Evolutionary conservation across 2,329 filamentous ascomycete species (phyloP).

Genomic region (Colletotrichum zoysiae): DNA sequence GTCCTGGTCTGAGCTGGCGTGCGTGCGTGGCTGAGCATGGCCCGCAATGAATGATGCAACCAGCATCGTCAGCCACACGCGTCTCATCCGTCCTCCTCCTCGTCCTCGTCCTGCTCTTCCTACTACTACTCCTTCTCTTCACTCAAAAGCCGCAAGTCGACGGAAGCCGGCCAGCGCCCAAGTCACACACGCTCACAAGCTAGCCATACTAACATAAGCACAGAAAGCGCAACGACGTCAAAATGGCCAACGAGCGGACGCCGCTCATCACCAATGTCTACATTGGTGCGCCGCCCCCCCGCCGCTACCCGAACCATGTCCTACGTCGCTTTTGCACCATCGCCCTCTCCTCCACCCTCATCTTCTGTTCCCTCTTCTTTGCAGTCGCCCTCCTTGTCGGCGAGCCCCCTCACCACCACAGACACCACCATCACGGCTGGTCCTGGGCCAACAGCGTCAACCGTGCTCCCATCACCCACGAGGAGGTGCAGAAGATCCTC

Average conservation of each 20-base stretch:
- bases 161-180: not conserved
- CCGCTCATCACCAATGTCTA: slow-evolving; percentile 75
- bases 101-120: not conserved
- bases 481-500: slow-evolving; percentile 68
- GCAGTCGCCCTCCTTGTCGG: slow-evolving; percentile 58
- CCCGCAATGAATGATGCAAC: slow-evolving; percentile 41
- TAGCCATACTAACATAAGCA: slow-evolving; percentile 18
- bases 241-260: slow-evolving; percentile 68
- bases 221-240: slow-evolving; percentile 44
- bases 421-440: slow-evolving; percentile 48
- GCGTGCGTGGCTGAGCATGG: slow-evolving; percentile 35
- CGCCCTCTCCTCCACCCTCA: slow-evolving; percentile 66
- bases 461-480: slow-evolving; percentile 52
- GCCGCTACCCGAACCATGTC: slow-evolving; percentile 70
- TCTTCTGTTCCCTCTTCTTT: slow-evolving; percentile 64
- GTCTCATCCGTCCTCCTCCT: slow-evolving; percentile 22
- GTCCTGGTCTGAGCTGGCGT: slow-evolving; percentile 25
- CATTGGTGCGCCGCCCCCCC: slow-evolving; percentile 64
- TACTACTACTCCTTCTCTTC: slow-evolving; percentile 9
- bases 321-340: slow-evolving; percentile 76
- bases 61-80: slow-evolving; percentile 35
- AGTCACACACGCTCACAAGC: not conserved
- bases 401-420: slow-evolving; percentile 53
- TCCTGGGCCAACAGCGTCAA: slow-evolving; percentile 47
- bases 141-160: not conserved